A percentile compares a stretch with the other conserved stretches of the same genome.
Conservation (phyloP, 2,329 filamentous ascomycete genomes). For the Penicillium sclerotiorum region DNA sequence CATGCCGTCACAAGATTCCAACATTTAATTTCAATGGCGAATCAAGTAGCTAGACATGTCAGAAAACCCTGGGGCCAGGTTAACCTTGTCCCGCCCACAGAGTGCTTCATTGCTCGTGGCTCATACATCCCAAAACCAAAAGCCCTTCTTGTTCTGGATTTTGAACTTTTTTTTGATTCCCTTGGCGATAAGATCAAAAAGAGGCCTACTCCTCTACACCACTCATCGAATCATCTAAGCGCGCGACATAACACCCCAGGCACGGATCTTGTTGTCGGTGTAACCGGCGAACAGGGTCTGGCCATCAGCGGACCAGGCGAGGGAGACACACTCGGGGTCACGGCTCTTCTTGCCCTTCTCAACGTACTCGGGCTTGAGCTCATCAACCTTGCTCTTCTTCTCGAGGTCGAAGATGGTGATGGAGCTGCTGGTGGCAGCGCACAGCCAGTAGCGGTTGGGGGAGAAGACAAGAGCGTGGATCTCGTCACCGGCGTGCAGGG, state of each 20-base stretch:
- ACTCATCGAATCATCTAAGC: slow-evolving; percentile 59
- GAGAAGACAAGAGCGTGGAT: slow-evolving; percentile 99
- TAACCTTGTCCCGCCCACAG: slow-evolving; percentile 17
- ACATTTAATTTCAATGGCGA: slow-evolving; percentile 35
- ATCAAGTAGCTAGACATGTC: slow-evolving; percentile 43
- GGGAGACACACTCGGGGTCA: slow-evolving; percentile 95
- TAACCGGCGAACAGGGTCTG: slow-evolving; percentile 99
- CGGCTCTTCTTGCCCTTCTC: slow-evolving; percentile 98
- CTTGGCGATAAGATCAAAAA: slow-evolving; percentile 33
- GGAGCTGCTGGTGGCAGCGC: slow-evolving; percentile 92
- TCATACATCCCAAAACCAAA: slow-evolving; percentile 46
- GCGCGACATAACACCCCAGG: slow-evolving; percentile 96
- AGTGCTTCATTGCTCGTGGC: slow-evolving; percentile 49
- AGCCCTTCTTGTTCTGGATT: slow-evolving; percentile 33
- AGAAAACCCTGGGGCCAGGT: slow-evolving; percentile 32
- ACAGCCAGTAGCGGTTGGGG: slow-evolving; percentile 99
- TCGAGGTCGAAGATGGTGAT: slow-evolving; percentile 99
- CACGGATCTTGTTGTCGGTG: slow-evolving; percentile 99
- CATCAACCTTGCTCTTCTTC: slow-evolving; percentile 99
- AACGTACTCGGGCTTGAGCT: slow-evolving; percentile 98
- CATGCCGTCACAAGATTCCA: slow-evolving; percentile 39
- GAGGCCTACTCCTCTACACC: slow-evolving; percentile 30
- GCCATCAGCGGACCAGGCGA: slow-evolving; percentile 97
- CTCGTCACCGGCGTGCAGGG: slow-evolving; percentile 98
- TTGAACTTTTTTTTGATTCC: slow-evolving; percentile 40